A percentile compares a stretch with the other conserved stretches of the same genome.
Evolutionary conservation across 163 green algal species (phyloP).

Genomic region (Prototheca cutis): DNA sequence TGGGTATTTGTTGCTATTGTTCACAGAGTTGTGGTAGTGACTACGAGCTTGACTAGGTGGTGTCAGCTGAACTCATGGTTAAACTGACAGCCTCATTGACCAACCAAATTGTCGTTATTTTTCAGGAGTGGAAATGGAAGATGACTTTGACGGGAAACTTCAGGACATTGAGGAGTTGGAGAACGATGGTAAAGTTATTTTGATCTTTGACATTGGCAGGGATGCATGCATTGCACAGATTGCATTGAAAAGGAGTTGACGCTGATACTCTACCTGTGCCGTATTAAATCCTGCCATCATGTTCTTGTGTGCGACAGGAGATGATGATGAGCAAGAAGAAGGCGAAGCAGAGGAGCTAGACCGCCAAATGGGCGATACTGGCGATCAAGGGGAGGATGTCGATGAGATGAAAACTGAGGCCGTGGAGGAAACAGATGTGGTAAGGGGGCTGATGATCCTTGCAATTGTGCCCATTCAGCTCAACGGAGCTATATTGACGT

Average conservation of each 20-base stretch:
- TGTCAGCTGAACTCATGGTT: too few species aligned
- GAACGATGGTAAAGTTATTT: too few species aligned
- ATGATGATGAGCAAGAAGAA: conserved; percentile 43
- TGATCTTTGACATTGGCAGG: too few species aligned
- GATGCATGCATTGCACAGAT: too few species aligned
- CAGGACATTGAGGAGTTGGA: conserved; percentile 58
- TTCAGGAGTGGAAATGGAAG: conserved; percentile 94
- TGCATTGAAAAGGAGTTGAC: too few species aligned
- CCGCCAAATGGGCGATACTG: conserved; percentile 87
- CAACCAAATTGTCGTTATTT: not conserved
- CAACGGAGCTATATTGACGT: too few species aligned
- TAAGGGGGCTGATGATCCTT: too few species aligned
- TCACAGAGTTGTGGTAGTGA: too few species aligned
- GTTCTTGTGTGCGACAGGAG: conserved; percentile 12
- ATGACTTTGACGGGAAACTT: conserved; percentile 88
- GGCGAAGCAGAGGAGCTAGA: conserved; percentile 45
- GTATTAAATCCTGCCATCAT: not conserved
- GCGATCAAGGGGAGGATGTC: conserved; percentile 62
- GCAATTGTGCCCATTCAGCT: too few species aligned
- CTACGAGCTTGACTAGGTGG: too few species aligned
- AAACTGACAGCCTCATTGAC: conserved; percentile 26
- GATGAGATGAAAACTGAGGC: conserved; percentile 85
- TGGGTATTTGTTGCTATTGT: too few species aligned
- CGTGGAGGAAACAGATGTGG: conserved; percentile 38
- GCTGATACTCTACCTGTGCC: too few species aligned